These are phyloP conservation scores for Maudiozyma saulgeensis DNA, from an alignment of 805 yeast genomes.

Conservation along the genomic window DNA sequence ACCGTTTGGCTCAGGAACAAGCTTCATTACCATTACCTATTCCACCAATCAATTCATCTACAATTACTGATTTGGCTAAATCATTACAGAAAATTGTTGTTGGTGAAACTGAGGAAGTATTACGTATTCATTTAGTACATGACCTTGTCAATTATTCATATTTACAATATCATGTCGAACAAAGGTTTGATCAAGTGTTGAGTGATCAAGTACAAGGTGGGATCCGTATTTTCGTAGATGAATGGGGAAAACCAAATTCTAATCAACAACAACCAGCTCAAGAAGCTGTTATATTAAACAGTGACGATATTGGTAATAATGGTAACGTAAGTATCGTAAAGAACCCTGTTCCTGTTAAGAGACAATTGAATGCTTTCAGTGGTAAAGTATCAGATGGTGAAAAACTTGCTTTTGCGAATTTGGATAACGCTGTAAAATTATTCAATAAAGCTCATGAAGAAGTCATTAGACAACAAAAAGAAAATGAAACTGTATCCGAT, in stretches of 20 bases:
- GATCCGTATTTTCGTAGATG: constrained; percentile 50
- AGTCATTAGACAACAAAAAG: constrained; percentile 20
- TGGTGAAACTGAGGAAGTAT: constrained; percentile 41
- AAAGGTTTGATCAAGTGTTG: constrained; percentile 54
- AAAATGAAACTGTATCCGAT: constrained; percentile 5
- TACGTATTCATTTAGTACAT: constrained; percentile 56
- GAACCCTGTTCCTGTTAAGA: constrained; percentile 8
- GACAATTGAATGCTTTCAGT: constrained; percentile 56
- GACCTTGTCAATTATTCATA: constrained; percentile 49
- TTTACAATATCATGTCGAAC: constrained; percentile 33
- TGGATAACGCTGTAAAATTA: constrained; percentile 59
- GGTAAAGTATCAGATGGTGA: constrained; percentile 81
- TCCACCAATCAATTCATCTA: constrained; percentile 17
- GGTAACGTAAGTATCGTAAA: not conserved
- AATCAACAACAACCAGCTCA: too few relatives aligned
- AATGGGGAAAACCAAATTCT: constrained; percentile 33
- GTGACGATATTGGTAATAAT: not conserved
- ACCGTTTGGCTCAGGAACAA: constrained; percentile 30
- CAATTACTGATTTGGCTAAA: constrained; percentile 26
- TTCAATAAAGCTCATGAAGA: constrained; percentile 27
- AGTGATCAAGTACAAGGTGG: constrained; percentile 68
- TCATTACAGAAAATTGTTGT: constrained; percentile 26
- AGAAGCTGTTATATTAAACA: not conserved
- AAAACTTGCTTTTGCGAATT: constrained; percentile 77
- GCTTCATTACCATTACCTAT: constrained; percentile 16